phyloP scores from a whole-genome alignment of 257 asterid species.

The Scutellaria barbata region DNA sequence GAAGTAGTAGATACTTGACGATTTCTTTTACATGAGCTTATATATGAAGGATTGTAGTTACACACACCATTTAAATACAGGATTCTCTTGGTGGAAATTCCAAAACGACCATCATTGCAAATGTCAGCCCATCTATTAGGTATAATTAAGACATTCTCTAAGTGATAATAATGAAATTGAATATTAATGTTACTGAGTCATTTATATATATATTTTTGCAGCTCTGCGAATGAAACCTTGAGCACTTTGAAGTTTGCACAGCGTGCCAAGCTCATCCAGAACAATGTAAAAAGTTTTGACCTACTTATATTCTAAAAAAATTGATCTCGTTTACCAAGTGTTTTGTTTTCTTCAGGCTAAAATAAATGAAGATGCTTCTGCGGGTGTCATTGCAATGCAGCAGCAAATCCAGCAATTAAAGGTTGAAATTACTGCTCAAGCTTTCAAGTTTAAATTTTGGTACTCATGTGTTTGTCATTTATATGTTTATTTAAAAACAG shows the following conservation, averaged over 20 bases:
- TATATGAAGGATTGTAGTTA: constrained; percentile 18
- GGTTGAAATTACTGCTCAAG: constrained; percentile 45
- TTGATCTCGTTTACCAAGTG: constrained; percentile 27
- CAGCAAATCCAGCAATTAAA: constrained; percentile 73
- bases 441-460: constrained; percentile 32
- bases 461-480: constrained; percentile 33
- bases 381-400: constrained; percentile 73
- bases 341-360: constrained; percentile 62
- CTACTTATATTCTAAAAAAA: constrained; percentile 27
- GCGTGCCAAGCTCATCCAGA: constrained; percentile 87
- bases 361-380: constrained; percentile 88
- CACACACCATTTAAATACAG: constrained; percentile 49
- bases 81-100: constrained; percentile 96
- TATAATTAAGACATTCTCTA: constrained; percentile 39
- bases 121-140: constrained; percentile 86
- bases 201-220: constrained; percentile 41
- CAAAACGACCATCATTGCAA: constrained; percentile 82
- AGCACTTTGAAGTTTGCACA: constrained; percentile 91
- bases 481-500: constrained; percentile 50
- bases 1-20: constrained; percentile 14
- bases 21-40: constrained; percentile 29
- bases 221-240: constrained; percentile 78
- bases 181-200: constrained; percentile 1
- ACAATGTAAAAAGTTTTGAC: constrained; percentile 57
- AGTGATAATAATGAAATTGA: constrained; percentile 21